Evolutionary conservation across 2,329 filamentous ascomycete genomes (phyloP).

Genomic region (Coniochaeta pulveracea): DNA sequence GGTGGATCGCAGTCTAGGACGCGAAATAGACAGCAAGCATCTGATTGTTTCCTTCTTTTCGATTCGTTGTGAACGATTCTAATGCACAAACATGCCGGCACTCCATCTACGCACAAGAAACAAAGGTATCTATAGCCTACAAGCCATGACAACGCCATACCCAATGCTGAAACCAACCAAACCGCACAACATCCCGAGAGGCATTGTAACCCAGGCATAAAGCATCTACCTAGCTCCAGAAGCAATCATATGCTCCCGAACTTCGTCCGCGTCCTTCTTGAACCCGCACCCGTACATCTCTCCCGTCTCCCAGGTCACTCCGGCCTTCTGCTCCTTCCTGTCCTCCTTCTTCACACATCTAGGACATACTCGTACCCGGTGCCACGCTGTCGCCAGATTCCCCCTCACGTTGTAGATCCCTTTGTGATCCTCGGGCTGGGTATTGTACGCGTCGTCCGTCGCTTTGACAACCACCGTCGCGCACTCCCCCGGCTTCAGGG

Average conservation of each 20-base stretch:
- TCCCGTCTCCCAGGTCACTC: conserved; percentile 17
- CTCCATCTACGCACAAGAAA: too few species aligned
- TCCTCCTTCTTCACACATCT: conserved; percentile 12
- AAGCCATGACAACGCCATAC: too few species aligned
- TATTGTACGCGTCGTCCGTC: conserved; percentile 55
- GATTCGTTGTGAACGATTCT: too few species aligned
- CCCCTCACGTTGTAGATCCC: conserved; percentile 53
- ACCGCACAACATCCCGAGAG: too few species aligned
- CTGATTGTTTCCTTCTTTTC: too few species aligned
- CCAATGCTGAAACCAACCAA: too few species aligned
- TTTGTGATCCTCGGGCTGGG: conserved; percentile 49
- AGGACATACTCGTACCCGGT: conserved; percentile 35
- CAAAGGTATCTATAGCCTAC: too few species aligned
- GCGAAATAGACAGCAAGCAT: too few species aligned
- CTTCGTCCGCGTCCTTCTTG: conserved; percentile 10
- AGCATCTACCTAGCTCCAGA: background rate
- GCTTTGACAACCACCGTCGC: conserved; percentile 52
- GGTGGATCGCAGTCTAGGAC: too few species aligned
- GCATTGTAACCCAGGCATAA: too few species aligned
- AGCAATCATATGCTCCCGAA: background rate
- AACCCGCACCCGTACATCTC: conserved; percentile 17
- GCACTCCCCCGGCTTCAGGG: conserved; percentile 22
- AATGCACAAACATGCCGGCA: too few species aligned
- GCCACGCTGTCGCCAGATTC: conserved; percentile 58
- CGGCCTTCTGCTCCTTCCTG: conserved; percentile 6